These are phyloP conservation scores for Aureobasidium sp. DNA, from an alignment of 2,329 filamentous ascomycete species.

Conservation along the genomic window DNA sequence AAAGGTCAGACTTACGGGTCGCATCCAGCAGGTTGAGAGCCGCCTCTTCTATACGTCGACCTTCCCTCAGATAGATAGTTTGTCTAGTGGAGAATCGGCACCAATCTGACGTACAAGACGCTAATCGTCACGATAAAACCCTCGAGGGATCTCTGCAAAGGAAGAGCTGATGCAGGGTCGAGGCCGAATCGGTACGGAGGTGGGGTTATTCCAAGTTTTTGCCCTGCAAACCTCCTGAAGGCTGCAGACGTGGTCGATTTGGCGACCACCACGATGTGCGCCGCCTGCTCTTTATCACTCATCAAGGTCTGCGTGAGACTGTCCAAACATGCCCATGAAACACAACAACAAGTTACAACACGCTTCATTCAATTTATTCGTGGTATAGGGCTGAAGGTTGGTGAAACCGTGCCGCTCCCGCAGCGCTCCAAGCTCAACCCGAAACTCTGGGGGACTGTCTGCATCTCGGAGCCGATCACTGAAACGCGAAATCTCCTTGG, in stretches of 20 bases:
- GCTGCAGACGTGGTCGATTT: neutral
- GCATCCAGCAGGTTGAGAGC: neutral
- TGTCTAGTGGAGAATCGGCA: neutral
- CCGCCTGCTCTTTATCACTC: slow-evolving; percentile 2
- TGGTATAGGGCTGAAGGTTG: slow-evolving; percentile 6
- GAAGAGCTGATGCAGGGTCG: slow-evolving; percentile 10
- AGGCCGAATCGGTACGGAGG: slow-evolving; percentile 10
- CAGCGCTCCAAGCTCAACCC: slow-evolving; percentile 6
- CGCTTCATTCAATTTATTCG: slow-evolving; percentile 4
- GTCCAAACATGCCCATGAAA: neutral
- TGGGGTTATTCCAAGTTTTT: slow-evolving; percentile 6
- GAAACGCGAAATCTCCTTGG: slow-evolving; percentile 1
- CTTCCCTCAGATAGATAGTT: neutral
- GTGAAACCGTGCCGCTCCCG: slow-evolving; percentile 11
- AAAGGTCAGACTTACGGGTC: neutral
- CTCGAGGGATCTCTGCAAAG: neutral
- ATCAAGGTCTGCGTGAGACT: neutral
- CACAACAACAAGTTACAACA: neutral
- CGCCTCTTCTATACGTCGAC: slow-evolving; percentile 1
- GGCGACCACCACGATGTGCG: neutral
- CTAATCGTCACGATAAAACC: slow-evolving; percentile 4
- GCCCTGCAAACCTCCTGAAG: slow-evolving; percentile 4
- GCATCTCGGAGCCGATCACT: slow-evolving; percentile 1
- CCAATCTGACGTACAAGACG: slow-evolving; percentile 4
- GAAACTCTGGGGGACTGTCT: neutral